phyloP scores from a whole-genome alignment of 1,284 basidiomycete genomes.

The Coniferiporia weirii region DNA sequence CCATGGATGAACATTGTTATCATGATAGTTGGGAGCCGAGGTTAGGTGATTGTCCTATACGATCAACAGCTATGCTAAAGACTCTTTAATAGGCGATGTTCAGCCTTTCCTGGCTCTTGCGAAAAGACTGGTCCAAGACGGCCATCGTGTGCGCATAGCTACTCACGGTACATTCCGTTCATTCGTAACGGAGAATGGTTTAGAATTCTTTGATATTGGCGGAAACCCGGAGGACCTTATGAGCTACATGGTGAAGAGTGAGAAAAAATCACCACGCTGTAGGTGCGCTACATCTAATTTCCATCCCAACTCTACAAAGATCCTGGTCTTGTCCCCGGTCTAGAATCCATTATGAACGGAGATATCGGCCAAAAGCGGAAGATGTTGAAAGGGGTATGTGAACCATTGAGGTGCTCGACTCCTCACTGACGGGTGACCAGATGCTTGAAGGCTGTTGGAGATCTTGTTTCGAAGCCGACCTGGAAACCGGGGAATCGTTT shows the following conservation, averaged over 20 bases:
- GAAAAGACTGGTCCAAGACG: conserved; percentile 44
- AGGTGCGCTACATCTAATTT: neutral
- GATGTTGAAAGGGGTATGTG: conserved; percentile 38
- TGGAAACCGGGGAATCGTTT: conserved; percentile 39
- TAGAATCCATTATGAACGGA: conserved; percentile 42
- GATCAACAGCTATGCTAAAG: neutral
- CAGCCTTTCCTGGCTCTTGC: conserved; percentile 68
- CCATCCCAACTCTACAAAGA: conserved; percentile 29
- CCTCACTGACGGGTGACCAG: conserved; percentile 22
- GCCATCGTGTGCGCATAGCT: conserved; percentile 61
- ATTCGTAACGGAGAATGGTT: conserved; percentile 46
- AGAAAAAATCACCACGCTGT: conserved; percentile 14
- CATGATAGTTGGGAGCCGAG: conserved; percentile 60
- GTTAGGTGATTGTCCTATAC: conserved; percentile 28
- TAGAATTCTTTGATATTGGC: conserved; percentile 55
- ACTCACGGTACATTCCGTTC: conserved; percentile 59
- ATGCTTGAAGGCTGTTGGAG: conserved; percentile 58
- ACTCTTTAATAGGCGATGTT: conserved; percentile 49
- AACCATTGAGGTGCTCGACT: neutral
- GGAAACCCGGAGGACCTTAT: conserved; percentile 57
- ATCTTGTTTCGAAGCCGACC: conserved; percentile 45
- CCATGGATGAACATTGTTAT: conserved; percentile 54
- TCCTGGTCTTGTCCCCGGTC: conserved; percentile 48
- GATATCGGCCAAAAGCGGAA: conserved; percentile 43
- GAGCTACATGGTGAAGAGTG: conserved; percentile 57